Evolutionary conservation across 2,329 filamentous ascomycete species (phyloP).

Genomic region (Penicillium hesseltinei): DNA sequence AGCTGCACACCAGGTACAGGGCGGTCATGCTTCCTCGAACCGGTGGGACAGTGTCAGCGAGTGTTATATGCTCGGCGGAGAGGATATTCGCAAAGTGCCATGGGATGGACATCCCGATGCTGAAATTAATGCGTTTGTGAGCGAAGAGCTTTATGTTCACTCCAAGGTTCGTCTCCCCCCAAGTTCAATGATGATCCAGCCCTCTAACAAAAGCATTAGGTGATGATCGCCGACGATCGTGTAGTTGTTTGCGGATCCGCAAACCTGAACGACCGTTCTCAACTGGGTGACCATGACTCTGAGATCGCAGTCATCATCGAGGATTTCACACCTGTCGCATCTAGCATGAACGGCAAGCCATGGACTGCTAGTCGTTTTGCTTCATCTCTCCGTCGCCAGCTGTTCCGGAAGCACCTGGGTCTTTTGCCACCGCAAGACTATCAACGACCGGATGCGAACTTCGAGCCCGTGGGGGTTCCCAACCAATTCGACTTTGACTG

Average conservation of each 20-base stretch:
- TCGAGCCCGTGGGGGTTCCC: slow-evolving; percentile 55
- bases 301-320: slow-evolving; percentile 89
- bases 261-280: slow-evolving; percentile 88
- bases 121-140: slow-evolving; percentile 62
- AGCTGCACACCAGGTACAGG: slow-evolving; percentile 57
- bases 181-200: neutral
- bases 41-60: slow-evolving; percentile 74
- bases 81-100: slow-evolving; percentile 64
- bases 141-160: slow-evolving; percentile 63
- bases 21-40: slow-evolving; percentile 46
- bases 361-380: slow-evolving; percentile 81
- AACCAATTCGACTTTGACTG: slow-evolving; percentile 56
- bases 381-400: slow-evolving; percentile 72
- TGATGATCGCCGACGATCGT: slow-evolving; percentile 80
- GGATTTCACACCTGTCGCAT: slow-evolving; percentile 69
- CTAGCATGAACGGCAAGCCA: slow-evolving; percentile 73
- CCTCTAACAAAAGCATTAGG: slow-evolving; percentile 32
- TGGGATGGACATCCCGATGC: slow-evolving; percentile 56
- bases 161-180: slow-evolving; percentile 43
- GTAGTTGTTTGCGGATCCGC: slow-evolving; percentile 81
- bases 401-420: slow-evolving; percentile 90
- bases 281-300: slow-evolving; percentile 84
- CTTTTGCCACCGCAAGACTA: slow-evolving; percentile 71
- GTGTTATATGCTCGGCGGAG: slow-evolving; percentile 79
- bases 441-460: slow-evolving; percentile 59